These are phyloP conservation scores for Cardamine resedifolia DNA, from an alignment of 345 rosid species.

Conservation along the genomic window DNA sequence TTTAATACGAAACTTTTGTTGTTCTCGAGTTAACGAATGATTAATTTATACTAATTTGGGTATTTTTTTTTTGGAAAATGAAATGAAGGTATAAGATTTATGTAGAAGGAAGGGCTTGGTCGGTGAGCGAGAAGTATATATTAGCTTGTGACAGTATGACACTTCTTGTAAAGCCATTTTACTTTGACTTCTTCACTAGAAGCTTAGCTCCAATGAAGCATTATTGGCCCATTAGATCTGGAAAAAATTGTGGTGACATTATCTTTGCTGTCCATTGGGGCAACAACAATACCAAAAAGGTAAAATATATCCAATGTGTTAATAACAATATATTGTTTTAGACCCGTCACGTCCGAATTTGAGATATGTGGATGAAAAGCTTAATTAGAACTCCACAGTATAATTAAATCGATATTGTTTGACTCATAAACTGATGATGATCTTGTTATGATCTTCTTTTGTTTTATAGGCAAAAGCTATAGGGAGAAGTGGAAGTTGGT, in stretches of 20 bases:
- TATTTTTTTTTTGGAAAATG: neutral
- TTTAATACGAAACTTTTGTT: constrained; percentile 8
- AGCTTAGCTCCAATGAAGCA: constrained; percentile 50
- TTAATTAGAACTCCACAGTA: no score
- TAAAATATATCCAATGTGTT: constrained; percentile 6
- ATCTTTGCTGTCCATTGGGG: constrained; percentile 56
- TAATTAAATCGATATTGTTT: neutral
- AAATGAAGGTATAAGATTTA: constrained; percentile 47
- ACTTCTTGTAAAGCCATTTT: constrained; percentile 40
- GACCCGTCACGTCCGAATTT: no score
- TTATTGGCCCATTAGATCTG: constrained; percentile 51
- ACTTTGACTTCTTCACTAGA: constrained; percentile 46
- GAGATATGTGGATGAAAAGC: no score
- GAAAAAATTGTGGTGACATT: constrained; percentile 40
- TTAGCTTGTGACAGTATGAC: constrained; percentile 52
- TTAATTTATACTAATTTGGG: neutral
- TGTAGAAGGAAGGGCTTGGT: constrained; percentile 54
- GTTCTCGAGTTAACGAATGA: neutral
- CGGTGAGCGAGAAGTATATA: constrained; percentile 55
- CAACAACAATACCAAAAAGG: constrained; percentile 45
- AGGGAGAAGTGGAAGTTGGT: constrained; percentile 43
- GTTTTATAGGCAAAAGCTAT: constrained; percentile 39
- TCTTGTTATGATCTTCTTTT: neutral
- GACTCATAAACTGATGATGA: neutral
- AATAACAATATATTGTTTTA: no score